Base-by-base conservation (phyloP, 345 rosid genomes). In the Viola odorata region DNA sequence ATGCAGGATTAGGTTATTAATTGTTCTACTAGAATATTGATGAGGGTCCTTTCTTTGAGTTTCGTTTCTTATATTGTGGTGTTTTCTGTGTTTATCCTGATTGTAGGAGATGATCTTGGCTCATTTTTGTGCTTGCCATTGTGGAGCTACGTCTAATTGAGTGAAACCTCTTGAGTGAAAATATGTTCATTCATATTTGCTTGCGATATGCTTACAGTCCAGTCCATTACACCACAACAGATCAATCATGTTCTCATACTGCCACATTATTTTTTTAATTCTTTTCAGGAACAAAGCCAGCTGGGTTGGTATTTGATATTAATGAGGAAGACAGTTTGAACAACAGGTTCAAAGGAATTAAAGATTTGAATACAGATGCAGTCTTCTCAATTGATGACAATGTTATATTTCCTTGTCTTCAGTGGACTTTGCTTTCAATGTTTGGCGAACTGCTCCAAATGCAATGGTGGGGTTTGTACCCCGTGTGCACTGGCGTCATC, bases 381-480 rank as follows among this genome's bases (percentile, higher is more conserved):
- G 87, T 92, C 60, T 92, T 92, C 50, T 92, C 98, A 0, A 85
- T 92, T 1, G 98, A 92, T 65, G 98, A 92, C 62, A 97, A 92
- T 74, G 32, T 92, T 69, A 82, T 92, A 69, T 92, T 92, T 78
- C 94, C 94, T 62, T 92, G 98, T 75, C 85, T 45, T 76, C 91
- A 0, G 87, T 92, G 23, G 87, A 92, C 66, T 84, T 92, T 71
- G 98, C 98, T 59, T 92, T 85, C 63, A 81, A 63, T 68, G 95
- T 92, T 61, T 92, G 98, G 98, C 84, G 64, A 74, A 87, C 91
- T 80, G 96, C 97, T 59, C 85, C 89, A 0, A 80, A 89, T 70
- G 68, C 85, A 37, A 89, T 92, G 97, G 94, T 89, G 61, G 98
- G 98, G 55, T 92, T 84, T 42, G 98, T 92, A 17, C 98, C 98